Conservation (phyloP, 306 rosid species). For the Herpetospermum pedunculosum region DNA sequence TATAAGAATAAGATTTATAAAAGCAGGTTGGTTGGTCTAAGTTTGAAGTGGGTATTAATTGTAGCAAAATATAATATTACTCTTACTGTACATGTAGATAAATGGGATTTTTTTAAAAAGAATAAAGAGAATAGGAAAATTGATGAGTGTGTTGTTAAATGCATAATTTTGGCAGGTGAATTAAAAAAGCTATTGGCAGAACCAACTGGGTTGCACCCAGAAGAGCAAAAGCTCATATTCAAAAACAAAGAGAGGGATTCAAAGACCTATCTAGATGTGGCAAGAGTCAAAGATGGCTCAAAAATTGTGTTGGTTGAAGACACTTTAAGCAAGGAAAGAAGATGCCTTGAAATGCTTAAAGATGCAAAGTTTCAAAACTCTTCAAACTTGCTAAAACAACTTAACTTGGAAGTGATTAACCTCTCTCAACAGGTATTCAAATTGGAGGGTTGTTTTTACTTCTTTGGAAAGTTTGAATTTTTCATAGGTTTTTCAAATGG, state of each 20-base stretch:
- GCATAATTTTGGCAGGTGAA: constrained; percentile 42
- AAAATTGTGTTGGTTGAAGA: constrained; percentile 55
- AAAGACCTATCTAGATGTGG: constrained; percentile 52
- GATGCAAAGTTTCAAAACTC: constrained; percentile 37
- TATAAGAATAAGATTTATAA: no score
- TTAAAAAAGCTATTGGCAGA: constrained; percentile 66
- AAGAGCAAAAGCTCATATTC: constrained; percentile 65
- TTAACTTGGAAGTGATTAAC: constrained; percentile 38
- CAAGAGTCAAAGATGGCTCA: constrained; percentile 57
- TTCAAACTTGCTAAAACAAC: constrained; percentile 33
- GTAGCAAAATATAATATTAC: no score
- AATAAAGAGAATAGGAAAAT: no score
- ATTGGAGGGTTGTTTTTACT: background rate
- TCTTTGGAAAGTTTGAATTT: background rate
- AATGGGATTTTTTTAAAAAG: no score
- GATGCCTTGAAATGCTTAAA: constrained; percentile 36
- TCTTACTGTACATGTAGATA: no score
- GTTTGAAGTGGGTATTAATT: no score
- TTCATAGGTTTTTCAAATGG: background rate
- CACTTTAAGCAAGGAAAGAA: constrained; percentile 38
- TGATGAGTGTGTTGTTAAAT: background rate
- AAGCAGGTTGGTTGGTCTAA: no score
- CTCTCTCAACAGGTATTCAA: constrained; percentile 38
- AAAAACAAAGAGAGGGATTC: constrained; percentile 72
- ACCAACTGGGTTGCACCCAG: constrained; percentile 47